Percentiles rank a stretch among this genome's conserved stretches.
These are phyloP conservation scores for Sporothrix phasma DNA, from an alignment of 2,329 filamentous ascomycete genomes.

Conservation along the genomic window DNA sequence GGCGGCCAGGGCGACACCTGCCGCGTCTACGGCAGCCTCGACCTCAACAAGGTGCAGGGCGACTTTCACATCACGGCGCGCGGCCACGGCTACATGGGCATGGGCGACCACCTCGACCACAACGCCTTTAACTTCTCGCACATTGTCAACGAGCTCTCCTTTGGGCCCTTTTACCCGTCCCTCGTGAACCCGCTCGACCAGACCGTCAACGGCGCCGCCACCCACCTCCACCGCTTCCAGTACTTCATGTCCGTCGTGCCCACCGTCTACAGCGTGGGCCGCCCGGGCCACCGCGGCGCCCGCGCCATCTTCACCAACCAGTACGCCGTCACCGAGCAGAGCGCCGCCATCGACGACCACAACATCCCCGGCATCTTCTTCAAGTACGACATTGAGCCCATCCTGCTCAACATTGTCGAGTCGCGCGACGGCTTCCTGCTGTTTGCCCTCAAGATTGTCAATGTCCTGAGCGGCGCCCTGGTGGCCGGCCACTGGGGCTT, in stretches of 20 bases:
- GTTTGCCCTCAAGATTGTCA: constrained; percentile 74
- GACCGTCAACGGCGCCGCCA: constrained; percentile 65
- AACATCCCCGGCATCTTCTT: constrained; percentile 85
- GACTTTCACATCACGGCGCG: constrained; percentile 96
- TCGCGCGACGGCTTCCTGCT: constrained; percentile 63
- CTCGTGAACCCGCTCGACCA: constrained; percentile 90
- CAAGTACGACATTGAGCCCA: constrained; percentile 98
- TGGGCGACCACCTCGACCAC: constrained; percentile 73
- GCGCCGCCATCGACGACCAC: constrained; percentile 56
- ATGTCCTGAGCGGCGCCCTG: constrained; percentile 81
- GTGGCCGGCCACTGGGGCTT: constrained; percentile 93
- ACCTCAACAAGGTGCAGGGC: constrained; percentile 93
- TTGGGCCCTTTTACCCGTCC: constrained; percentile 91
- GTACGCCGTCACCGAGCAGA: constrained; percentile 92
- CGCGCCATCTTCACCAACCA: constrained; percentile 85
- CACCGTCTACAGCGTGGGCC: constrained; percentile 71
- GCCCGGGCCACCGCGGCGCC: constrained; percentile 27
- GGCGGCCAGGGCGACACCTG: constrained; percentile 63
- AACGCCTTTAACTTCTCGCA: constrained; percentile 93
- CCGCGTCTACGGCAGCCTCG: constrained; percentile 78
- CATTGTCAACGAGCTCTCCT: constrained; percentile 90
- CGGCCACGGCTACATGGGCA: constrained; percentile 87
- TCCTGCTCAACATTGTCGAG: constrained; percentile 77
- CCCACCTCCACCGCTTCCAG: constrained; percentile 90
- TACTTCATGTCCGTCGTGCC: constrained; percentile 95